Evolutionary conservation across 805 yeast species (phyloP), one percentile per base, ranked within the genome.

Genomic region (Kodamaea neixiangensis): DNA sequence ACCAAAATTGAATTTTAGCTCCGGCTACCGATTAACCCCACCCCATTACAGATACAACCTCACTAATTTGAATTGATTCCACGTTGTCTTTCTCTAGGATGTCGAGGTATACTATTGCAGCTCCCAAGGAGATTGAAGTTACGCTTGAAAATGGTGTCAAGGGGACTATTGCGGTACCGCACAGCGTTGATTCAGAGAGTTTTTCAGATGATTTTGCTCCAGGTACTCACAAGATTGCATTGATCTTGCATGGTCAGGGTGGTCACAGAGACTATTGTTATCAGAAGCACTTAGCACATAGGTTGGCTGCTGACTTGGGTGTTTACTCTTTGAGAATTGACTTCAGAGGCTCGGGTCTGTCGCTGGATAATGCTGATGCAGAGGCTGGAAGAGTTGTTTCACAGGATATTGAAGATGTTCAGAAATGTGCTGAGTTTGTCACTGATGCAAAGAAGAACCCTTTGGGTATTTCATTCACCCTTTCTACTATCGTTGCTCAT

Each of bases 241-340:
- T 91, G 5, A 62, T 91, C 14, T 57, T 83, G n/a, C 97, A 92
- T 64, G 97, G 97, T 1, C 86, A 81, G 54, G 92, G 85, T 0
- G 96, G 96, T 0, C 96, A 92, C 63, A 81, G 89, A 57, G 81
- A 87, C 70, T 86, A 89, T 63, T 82, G 89, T 52, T 91, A 86
- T 66, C 90, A 86, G 55, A 78, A 80, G 20, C 58, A 69, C 13
- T 66, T 89, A 41, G 92, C 96, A 0, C 78, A 79, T 21, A 68
- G 67, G 20, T 64, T 92, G 49, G 83, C 91, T 0, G 63, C 69
- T 1, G 77, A 78, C 13, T 64, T 78, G 52, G 96, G 96, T 0
- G 71, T 82, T 50, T 82, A 76, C 61, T 79, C 86, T 3, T 75
- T 89, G 46, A 72, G 97, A 56, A 83, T 91, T 57, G 97, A 92